These are phyloP conservation scores for Umbilicus rupestris DNA, from an alignment of 164 flowering plant genomes.

Conservation along the genomic window DNA sequence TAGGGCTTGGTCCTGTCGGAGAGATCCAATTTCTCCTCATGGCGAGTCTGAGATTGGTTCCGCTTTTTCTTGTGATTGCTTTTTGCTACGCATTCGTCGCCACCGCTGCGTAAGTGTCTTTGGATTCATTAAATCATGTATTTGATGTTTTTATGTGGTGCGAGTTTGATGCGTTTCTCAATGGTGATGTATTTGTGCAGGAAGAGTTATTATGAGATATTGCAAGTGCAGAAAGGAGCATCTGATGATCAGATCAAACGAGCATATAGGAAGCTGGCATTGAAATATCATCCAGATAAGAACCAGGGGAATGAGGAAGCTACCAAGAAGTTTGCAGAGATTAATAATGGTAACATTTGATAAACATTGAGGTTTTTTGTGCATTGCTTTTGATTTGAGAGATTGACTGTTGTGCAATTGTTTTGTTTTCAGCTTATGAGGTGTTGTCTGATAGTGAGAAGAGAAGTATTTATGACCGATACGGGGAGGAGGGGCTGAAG, in stretches of 20 bases:
- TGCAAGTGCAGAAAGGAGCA: slow-evolving; percentile 84
- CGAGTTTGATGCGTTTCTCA: not conserved
- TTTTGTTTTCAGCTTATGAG: slow-evolving; percentile 61
- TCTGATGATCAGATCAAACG: slow-evolving; percentile 94
- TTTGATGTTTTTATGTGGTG: not conserved
- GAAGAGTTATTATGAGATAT: slow-evolving; percentile 83
- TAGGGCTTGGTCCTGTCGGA: not conserved
- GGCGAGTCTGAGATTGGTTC: slow-evolving; percentile 11
- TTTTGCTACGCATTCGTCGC: slow-evolving; percentile 3
- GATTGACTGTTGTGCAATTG: not conserved
- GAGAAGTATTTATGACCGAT: slow-evolving; percentile 80
- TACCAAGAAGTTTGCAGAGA: slow-evolving; percentile 79
- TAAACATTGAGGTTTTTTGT: not conserved
- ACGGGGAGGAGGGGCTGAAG: slow-evolving; percentile 95
- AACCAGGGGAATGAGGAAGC: slow-evolving; percentile 97
- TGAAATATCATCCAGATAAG: slow-evolving; percentile 98
- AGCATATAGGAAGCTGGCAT: slow-evolving; percentile 84
- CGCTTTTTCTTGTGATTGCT: not conserved
- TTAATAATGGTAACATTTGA: slow-evolving; percentile 63
- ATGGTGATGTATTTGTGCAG: slow-evolving; percentile 15
- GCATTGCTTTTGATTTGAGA: not conserved
- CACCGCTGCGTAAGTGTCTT: slow-evolving; percentile 5
- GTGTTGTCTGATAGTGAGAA: slow-evolving; percentile 85
- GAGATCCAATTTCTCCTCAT: slow-evolving; percentile 10
- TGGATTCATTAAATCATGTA: not conserved